Evolutionary conservation across 1,284 basidiomycete species (phyloP).

Genomic region (Marasmius oreades): DNA sequence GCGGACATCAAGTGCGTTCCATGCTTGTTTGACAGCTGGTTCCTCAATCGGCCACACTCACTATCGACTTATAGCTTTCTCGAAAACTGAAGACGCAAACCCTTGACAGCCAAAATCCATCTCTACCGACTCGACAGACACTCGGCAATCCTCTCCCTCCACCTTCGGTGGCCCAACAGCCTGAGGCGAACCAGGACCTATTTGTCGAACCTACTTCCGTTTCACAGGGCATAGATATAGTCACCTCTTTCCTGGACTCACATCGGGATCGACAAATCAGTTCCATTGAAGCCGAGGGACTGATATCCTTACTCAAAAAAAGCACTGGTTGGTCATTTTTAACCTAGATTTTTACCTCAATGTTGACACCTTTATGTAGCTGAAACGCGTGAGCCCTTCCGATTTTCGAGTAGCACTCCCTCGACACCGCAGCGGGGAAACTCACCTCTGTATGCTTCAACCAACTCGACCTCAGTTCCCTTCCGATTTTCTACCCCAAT

Average conservation of each 20-base stretch:
- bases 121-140: not conserved
- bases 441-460: slow-evolving; percentile 30
- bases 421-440: slow-evolving; percentile 40
- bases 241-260: slow-evolving; percentile 41
- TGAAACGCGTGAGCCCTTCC: slow-evolving; percentile 48
- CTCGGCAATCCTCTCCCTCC: not conserved
- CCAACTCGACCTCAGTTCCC: slow-evolving; percentile 18
- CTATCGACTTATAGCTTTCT: slow-evolving; percentile 1
- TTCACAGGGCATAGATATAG: slow-evolving; percentile 26
- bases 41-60: slow-evolving; percentile 5
- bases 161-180: not conserved
- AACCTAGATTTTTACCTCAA: not conserved
- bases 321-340: slow-evolving; percentile 27
- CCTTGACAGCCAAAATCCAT: slow-evolving; percentile 7
- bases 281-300: slow-evolving; percentile 47
- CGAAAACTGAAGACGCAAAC: slow-evolving; percentile 4
- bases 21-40: not conserved
- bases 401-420: slow-evolving; percentile 47
- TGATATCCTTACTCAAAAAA: slow-evolving; percentile 48
- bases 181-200: not conserved
- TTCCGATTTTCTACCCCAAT: slow-evolving; percentile 21
- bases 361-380: slow-evolving; percentile 13
- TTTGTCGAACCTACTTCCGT: not conserved
- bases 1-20: slow-evolving; percentile 28
- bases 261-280: slow-evolving; percentile 44